Base-by-base conservation (phyloP, 352 stramenopile species). In the Globisporangium nagaii region DNA sequence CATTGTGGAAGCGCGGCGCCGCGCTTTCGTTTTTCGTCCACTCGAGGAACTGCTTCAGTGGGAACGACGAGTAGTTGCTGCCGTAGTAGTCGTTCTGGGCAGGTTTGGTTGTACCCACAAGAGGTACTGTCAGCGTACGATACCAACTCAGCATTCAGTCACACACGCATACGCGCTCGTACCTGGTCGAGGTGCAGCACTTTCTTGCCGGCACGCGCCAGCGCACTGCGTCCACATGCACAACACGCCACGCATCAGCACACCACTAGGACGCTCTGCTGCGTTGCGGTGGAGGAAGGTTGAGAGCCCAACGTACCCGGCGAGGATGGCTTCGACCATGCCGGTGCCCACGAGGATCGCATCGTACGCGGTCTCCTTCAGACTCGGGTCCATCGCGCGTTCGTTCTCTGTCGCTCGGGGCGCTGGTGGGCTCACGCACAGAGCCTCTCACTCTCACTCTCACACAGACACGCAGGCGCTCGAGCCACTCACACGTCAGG, bases 31-130 rank as follows among this genome's bases (percentile, higher is more conserved):
- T 85, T 40, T 68, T 67, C 9, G 61, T 80, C 79, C 79, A 90
- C 8, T 62, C 63, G 27, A 70, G 46, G 46, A 91, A 90, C 41
- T 84, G 71, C 19, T 63, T 31, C 24, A 91, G 64, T 9, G 71
- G 64, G 50, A 91, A 83, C 7, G 81, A 89, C 25, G 81, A 77
- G 48, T 86, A 88, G 52, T 91, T 85, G 66, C 76, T 88, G 30
- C 81, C 81, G 44, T 91, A 91, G 47, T 88, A 89, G 51, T 91
- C 81, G 66, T 89, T 90, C 81, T 90, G 19, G 11, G n/a, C n/a
- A n/a, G n/a, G n/a, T n/a, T n/a, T n/a, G n/a, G n/a, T n/a, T n/a
- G n/a, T n/a, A n/a, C n/a, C n/a, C n/a, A n/a, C n/a, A n/a, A n/a
- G n/a, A n/a, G n/a, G n/a, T n/a, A n/a, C n/a, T n/a, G n/a, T n/a